Evolutionary conservation across 306 rosid genomes (phyloP).

Genomic region (Ormosia semicastrata): DNA sequence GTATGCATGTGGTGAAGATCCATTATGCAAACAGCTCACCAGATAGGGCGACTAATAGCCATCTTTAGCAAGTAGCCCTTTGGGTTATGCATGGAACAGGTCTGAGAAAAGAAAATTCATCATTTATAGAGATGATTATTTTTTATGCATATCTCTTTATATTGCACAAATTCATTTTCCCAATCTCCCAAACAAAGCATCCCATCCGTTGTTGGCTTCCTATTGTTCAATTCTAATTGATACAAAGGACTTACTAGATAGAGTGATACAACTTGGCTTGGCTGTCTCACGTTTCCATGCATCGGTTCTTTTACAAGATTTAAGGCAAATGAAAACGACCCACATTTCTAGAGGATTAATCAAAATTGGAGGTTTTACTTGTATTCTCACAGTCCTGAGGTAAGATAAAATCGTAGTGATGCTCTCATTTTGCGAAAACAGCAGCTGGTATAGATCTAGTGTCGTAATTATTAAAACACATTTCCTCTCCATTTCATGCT

Average conservation of each 20-base stretch:
- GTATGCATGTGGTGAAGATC: neutral
- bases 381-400: neutral
- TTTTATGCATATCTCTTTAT: neutral
- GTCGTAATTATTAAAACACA: constrained; percentile 17
- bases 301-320: neutral
- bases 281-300: neutral
- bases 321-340: neutral
- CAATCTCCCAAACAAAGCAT: neutral
- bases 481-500: constrained; percentile 14
- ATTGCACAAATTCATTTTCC: neutral
- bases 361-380: neutral
- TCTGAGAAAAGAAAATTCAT: neutral
- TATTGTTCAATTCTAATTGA: neutral
- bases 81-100: neutral
- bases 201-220: neutral
- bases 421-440: constrained; percentile 12
- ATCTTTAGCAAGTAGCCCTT: neutral
- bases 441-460: neutral
- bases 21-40: neutral
- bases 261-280: neutral
- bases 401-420: neutral
- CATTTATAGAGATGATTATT: neutral
- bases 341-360: neutral
- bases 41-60: neutral
- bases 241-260: neutral